Base-by-base conservation (phyloP, 768 basidiomycete genomes). In the Agrocybe chaxingu region DNA sequence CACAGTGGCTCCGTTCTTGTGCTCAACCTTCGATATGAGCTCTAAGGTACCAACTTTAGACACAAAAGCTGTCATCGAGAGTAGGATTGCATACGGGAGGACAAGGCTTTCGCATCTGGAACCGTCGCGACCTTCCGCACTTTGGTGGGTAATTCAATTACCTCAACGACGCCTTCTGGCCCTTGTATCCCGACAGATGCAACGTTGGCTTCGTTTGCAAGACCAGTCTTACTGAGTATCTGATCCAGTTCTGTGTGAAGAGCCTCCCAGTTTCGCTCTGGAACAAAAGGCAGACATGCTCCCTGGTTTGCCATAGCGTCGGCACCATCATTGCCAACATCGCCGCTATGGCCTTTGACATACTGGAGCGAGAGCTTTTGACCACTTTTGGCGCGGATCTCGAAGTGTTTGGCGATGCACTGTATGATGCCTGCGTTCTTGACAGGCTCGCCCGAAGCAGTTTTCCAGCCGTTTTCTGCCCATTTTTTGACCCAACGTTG, bases 241-340 rank as follows among this genome's bases (percentile, higher is more conserved):
- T 50, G n/a, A 4, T 35, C 19, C 2, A 66, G 56, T 39, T 53
- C 34, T n/a, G 33, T 32, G 45, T 71, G 64, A 31, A 70, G 53
- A n/a, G 50, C 45, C 0, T 65, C 68, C 89, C 88, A 92, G 55
- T 90, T 78, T 41, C 74, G 73, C 33, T 91, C 88, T 4, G 62
- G 59, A 1, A 69, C 51, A 12, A 38, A 51, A 0, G 74, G 70
- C 45, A 73, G 51, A 8, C 60, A 56, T 8, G 76, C 65, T 2
- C 92, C 92, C 4, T 66, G 31, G 50, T 81, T 85, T 3, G 92
- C 92, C 49, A 85, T 76, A 10, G 54, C 59, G 63, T 98, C 95
- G 2, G 95, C 95, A 38, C 80, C 85, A 47, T 98, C 94, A 62
- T 98, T 98, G 1, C 95, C 95, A 47, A 69, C 69, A 29, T 81